Evolutionary conservation across 2,329 filamentous ascomycete genomes (phyloP).

Genomic region (Plenodomus lindquistii): DNA sequence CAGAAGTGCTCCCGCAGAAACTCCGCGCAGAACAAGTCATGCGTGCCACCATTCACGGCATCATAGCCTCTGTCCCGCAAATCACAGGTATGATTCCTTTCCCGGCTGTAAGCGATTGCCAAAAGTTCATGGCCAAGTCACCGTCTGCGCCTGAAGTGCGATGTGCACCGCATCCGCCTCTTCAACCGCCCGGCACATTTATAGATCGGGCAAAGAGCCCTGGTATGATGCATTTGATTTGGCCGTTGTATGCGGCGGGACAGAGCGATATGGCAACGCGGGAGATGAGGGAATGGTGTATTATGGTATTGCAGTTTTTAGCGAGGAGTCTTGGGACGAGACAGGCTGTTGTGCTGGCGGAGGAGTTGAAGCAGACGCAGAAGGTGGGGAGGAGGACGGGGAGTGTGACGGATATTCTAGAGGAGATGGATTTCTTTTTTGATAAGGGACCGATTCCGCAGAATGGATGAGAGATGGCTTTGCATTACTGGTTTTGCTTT

Average conservation of each 20-base stretch:
- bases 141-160: not conserved
- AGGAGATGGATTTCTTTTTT: not conserved
- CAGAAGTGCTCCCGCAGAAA: conserved; percentile 12
- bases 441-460: not conserved
- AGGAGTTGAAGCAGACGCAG: conserved; percentile 21
- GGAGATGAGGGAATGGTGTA: conserved; percentile 25
- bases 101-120: conserved; percentile 4
- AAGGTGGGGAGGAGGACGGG: not conserved
- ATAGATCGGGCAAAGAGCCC: conserved; percentile 22
- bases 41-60: conserved; percentile 8
- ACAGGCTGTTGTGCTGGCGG: conserved; percentile 30
- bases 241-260: conserved; percentile 28
- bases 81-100: conserved; percentile 35
- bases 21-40: conserved; percentile 17
- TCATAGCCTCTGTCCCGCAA: conserved; percentile 34
- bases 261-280: conserved; percentile 13
- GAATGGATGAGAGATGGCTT: no score
- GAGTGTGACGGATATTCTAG: not conserved
- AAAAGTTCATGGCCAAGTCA: not conserved
- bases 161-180: conserved; percentile 2
- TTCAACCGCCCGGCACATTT: conserved; percentile 29
- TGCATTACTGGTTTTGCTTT: no score
- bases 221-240: conserved; percentile 31
- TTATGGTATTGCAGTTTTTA: conserved; percentile 27
- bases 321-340: conserved; percentile 28